phyloP scores from a whole-genome alignment of 179 eudicot genomes.

The Nepenthes alata region DNA sequence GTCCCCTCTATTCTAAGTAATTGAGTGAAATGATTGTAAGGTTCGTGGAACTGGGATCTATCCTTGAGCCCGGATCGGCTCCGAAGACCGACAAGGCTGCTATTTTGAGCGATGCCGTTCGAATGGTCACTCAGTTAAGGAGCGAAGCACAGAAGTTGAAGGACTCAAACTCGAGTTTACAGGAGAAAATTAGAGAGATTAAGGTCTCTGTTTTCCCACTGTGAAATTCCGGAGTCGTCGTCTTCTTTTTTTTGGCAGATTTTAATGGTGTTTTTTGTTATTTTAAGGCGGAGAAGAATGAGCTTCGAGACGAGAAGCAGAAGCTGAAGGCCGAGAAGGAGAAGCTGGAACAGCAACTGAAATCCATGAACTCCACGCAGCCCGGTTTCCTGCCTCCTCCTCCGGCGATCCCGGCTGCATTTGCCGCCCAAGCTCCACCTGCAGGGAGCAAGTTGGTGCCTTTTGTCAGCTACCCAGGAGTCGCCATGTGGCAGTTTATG shows the following conservation, averaged over 20 bases:
- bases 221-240: not conserved
- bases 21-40: constrained; percentile 20
- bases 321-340: constrained; percentile 73
- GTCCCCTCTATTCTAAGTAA: not conserved
- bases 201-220: constrained; percentile 27
- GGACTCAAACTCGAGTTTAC: constrained; percentile 61
- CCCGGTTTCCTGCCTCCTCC: constrained; percentile 43
- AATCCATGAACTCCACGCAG: constrained; percentile 32
- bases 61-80: constrained; percentile 78
- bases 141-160: constrained; percentile 80
- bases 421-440: constrained; percentile 42
- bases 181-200: constrained; percentile 71
- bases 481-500: constrained; percentile 94
- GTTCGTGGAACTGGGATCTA: constrained; percentile 62
- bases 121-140: constrained; percentile 69
- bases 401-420: constrained; percentile 47
- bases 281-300: constrained; percentile 60
- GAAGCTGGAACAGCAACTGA: constrained; percentile 65
- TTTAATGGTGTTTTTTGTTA: not conserved
- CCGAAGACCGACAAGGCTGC: constrained; percentile 82
- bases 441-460: constrained; percentile 67
- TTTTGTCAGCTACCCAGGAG: constrained; percentile 61
- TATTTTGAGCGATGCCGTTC: constrained; percentile 68
- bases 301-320: constrained; percentile 83
- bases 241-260: not conserved